Base-by-base conservation (phyloP, 1,284 basidiomycete species). In the Schizophyllum amplum region DNA sequence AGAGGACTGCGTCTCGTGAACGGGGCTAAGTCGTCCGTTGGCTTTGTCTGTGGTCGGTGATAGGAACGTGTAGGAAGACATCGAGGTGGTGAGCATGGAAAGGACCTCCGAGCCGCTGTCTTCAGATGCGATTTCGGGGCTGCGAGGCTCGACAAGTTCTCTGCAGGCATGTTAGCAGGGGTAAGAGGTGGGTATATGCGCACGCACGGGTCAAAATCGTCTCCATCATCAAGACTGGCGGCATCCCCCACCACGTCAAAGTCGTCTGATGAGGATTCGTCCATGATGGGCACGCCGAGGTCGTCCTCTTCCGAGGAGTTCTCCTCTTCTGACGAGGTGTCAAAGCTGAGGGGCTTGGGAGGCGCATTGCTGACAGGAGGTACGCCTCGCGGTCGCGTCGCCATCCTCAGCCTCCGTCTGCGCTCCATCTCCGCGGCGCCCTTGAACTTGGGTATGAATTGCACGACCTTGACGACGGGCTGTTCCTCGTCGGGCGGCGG, bases 401-500 rank as follows among this genome's bases (percentile, higher is more conserved):
- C 75, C 74, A 90, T 80, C n/a, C 89, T 76, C 33, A 78, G 68
- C 57, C 78, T 76, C 25, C 90, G 71, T 15, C 87, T 75, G 5
- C 78, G 80, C 63, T 90, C 89, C 86, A 90, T 89, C 67, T 91
- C 87, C 26, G 81, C 87, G 0, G 85, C 85, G 13, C 84, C 83
- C 63, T 82, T 86, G 72, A 89, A 89, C 57, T 80, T 85, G 15
- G 87, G 87, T 25, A 86, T 74, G 63, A 89, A 89, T 55, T 78
- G 81, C 47, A 79, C 67, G 20, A 77, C 74, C 64, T 81, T 80
- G 52, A 75, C 56, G 47, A 78, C 71, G 48, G 77, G 74, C 1
- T 66, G 68, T 46, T 75, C 73, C 55, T 78, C 78, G 20, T 70
- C 68, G n/a, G 56, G 46, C 24, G 48, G 42, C 42, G 42, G 48